phyloP scores from a whole-genome alignment of 768 basidiomycete species.

The Amanita thiersii region DNA sequence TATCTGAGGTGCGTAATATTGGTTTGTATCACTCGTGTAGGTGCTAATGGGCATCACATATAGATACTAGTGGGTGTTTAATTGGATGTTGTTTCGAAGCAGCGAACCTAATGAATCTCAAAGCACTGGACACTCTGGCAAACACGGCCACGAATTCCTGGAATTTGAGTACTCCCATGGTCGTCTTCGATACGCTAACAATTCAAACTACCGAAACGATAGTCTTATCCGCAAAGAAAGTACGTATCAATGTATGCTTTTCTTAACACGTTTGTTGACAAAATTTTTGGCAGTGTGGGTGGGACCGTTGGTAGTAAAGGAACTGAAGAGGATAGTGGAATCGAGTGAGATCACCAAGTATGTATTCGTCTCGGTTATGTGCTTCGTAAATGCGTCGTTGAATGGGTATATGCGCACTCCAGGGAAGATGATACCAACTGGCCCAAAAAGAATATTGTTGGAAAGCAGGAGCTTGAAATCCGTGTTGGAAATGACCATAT shows the following conservation, averaged over 20 bases:
- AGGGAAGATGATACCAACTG: slow-evolving; percentile 98
- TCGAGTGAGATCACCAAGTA: slow-evolving; percentile 93
- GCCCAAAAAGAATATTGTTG: slow-evolving; percentile 99
- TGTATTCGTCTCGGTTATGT: slow-evolving; percentile 14
- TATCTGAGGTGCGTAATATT: slow-evolving; percentile 54
- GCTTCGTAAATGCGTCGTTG: background rate
- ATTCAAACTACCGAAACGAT: slow-evolving; percentile 98
- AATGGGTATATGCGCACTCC: slow-evolving; percentile 7
- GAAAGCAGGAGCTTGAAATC: slow-evolving; percentile 97
- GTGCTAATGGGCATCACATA: slow-evolving; percentile 9
- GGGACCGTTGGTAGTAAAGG: slow-evolving; percentile 85
- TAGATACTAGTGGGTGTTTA: slow-evolving; percentile 41
- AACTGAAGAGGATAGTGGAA: slow-evolving; percentile 91
- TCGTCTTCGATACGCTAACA: slow-evolving; percentile 94
- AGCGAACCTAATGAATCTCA: background rate
- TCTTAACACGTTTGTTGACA: background rate
- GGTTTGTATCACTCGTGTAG: background rate
- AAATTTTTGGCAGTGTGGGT: slow-evolving; percentile 76
- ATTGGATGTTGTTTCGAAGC: no score
- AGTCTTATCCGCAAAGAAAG: slow-evolving; percentile 98
- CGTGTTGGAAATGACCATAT: slow-evolving; percentile 93
- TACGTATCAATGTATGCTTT: slow-evolving; percentile 30
- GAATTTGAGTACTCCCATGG: slow-evolving; percentile 99
- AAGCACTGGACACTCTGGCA: slow-evolving; percentile 97
- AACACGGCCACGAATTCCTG: slow-evolving; percentile 95